Base-by-base conservation (phyloP, 768 basidiomycete species). In the Sarcomyxa edulis region DNA sequence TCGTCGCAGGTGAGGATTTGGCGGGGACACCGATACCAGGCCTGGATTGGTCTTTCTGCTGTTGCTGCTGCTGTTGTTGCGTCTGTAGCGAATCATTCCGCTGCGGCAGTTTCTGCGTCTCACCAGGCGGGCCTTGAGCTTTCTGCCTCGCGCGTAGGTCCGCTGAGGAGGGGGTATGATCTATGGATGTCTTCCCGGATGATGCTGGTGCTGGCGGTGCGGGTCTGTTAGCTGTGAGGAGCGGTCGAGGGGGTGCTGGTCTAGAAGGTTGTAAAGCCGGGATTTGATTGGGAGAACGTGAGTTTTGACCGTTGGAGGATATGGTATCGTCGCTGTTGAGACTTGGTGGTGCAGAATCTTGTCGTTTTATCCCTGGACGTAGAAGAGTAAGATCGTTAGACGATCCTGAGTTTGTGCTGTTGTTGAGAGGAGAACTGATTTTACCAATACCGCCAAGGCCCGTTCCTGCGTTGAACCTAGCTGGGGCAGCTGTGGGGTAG, bases 401-500 rank as follows among this genome's bases (percentile, higher is more conserved):
- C 7, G 49, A 46, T 14, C 51, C 36, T n/a, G 52, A 42, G n/a
- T n/a, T n/a, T 8, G 50, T 19, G 12, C 46, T 47, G 24, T 40
- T 34, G n/a, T 39, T 49, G 20, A 50, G 53, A 6, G 63, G 40
- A 30, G 60, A 55, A 37, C 54, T 50, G 28, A 70, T 61, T 54
- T 75, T 77, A 24, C 63, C 59, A 24, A 77, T 54, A 7, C 93
- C 94, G 22, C 82, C 95, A 14, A 96, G 76, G 2, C 95, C 95
- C 2, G 92, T 94, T 1, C 92, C 93, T 7, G 88, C 93, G 37
- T 81, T 81, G 64, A 96, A 97, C 1, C 95, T 76, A 1, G 88
- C 74, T 5, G 86, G 81, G 4, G 83, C 71, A 42, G 69, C 74
- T 63, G 39, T 27, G 15, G 35, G 42, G 2, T 37, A 33, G 35